Conservation (phyloP, 2,329 filamentous ascomycete genomes). For the Colletotrichum endophyticum region DNA sequence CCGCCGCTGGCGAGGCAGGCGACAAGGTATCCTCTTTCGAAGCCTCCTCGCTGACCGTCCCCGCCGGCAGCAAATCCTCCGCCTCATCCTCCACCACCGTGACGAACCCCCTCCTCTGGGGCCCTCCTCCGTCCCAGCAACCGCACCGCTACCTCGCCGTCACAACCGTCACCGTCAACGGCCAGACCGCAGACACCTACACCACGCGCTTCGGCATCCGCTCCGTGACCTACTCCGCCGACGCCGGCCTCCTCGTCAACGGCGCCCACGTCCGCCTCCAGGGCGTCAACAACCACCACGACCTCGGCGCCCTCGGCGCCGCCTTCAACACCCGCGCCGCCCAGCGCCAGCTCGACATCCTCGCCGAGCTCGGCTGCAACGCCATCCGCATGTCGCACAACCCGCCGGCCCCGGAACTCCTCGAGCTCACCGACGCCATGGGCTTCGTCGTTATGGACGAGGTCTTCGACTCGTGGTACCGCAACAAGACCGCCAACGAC, state of each 20-base stretch:
- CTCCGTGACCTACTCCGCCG: slow-evolving; percentile 39
- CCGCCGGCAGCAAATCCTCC: slow-evolving; percentile 32
- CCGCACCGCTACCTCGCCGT: slow-evolving; percentile 54
- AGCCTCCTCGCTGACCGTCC: slow-evolving; percentile 30
- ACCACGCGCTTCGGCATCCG: slow-evolving; percentile 57
- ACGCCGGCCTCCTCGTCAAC: slow-evolving; percentile 51
- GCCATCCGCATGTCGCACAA: slow-evolving; percentile 58
- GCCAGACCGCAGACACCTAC: slow-evolving; percentile 44
- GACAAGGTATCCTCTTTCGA: slow-evolving; percentile 38
- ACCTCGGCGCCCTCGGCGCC: slow-evolving; percentile 52
- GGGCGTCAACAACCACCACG: slow-evolving; percentile 56
- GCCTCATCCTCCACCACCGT: slow-evolving; percentile 34
- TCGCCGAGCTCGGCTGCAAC: slow-evolving; percentile 55
- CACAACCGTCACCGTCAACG: slow-evolving; percentile 37
- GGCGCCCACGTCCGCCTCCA: slow-evolving; percentile 46
- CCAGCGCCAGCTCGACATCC: slow-evolving; percentile 52
- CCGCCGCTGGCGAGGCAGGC: slow-evolving; percentile 32
- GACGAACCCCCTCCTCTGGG: slow-evolving; percentile 50
- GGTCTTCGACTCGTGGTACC: slow-evolving; percentile 58
- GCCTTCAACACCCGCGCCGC: slow-evolving; percentile 56
- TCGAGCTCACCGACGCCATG: slow-evolving; percentile 53
- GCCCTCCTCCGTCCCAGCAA: slow-evolving; percentile 46
- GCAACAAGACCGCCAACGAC: slow-evolving; percentile 50
- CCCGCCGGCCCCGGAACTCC: slow-evolving; percentile 53
- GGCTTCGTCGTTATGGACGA: slow-evolving; percentile 59